Base-by-base conservation (phyloP, 306 rosid species). In the Parietaria judaica region DNA sequence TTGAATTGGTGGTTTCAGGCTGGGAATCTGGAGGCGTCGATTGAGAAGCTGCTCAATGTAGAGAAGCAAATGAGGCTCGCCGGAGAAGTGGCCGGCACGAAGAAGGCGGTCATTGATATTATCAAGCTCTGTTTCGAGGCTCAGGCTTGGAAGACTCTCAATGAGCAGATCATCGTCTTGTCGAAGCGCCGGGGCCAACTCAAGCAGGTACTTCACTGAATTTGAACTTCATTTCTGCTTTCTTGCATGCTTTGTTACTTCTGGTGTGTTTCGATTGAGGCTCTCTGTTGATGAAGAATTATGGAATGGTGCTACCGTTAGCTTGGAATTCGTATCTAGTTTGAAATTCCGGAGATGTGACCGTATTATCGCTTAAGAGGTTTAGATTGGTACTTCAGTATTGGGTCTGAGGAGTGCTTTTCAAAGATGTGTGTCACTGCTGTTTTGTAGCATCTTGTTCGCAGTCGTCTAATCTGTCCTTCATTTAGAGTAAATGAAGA, bases 151-250 rank as follows among this genome's bases (percentile, higher is more conserved):
- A 81, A 81, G 65, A 87, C 80, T 54, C 95, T 90, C 47, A 90
- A 83, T n/a, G 97, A 90, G 59, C 97, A 85, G 83, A 90, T 90
- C 81, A 59, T 87, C 14, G 87, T 87, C 4, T 67, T 87, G 64
- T 90, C 97, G 6, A 90, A 90, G 68, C 96, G 97, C 56, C 96
- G 96, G 16, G 97, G 96, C 62, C 96, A 87, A 79, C 96, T 90
- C 36, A 87, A 90, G 80, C 97, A 87, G 96, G 97, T 82, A 66
- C 34, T n/a, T 12, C 35, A 14, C n/a, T 14, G 46, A 48, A 44
- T n/a, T 14, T 6, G 48, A 17, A 23, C 23, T 34, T 10, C 12
- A 6, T 43, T 59, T 60, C 11, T n/a, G 7, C 44, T 36, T 41
- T 49, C 7, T 11, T 61, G 6, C 8, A 8, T 43, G 51, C 41